These are phyloP conservation scores for Aquilaria sinensis DNA, from an alignment of 345 rosid genomes.

Conservation along the genomic window DNA sequence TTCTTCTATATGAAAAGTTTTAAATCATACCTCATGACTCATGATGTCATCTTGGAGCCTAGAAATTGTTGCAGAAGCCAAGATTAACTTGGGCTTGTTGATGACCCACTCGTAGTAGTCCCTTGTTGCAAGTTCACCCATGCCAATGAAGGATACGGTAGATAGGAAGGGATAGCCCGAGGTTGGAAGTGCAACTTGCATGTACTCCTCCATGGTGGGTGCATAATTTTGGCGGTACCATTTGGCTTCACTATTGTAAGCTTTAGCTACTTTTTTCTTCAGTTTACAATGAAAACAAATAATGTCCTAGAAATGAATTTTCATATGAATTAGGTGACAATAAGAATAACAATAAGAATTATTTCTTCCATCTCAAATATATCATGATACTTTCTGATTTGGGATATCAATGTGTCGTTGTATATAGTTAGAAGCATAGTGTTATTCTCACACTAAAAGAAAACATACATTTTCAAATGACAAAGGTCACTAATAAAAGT, in stretches of 20 bases:
- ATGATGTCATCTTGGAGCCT: conserved; percentile 18
- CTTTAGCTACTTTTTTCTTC: not conserved
- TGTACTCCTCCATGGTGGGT: conserved; percentile 1
- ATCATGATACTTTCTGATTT: too few species aligned
- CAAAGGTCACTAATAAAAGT: too few species aligned
- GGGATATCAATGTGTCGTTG: too few species aligned
- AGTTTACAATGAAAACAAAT: not conserved
- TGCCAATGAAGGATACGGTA: not conserved
- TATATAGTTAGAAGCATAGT: too few species aligned
- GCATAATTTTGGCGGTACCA: not conserved
- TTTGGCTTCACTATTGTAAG: conserved; percentile 2
- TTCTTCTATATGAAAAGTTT: not conserved
- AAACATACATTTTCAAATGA: too few species aligned
- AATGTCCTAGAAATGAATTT: too few species aligned
- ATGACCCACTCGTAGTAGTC: conserved; percentile 11
- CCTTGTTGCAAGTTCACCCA: not conserved
- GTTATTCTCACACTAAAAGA: too few species aligned
- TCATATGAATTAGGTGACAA: too few species aligned
- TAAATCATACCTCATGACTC: not conserved
- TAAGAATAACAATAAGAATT: too few species aligned
- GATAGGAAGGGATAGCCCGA: not conserved
- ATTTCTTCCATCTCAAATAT: too few species aligned
- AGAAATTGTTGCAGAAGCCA: not conserved
- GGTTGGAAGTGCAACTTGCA: not conserved
- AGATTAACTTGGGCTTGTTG: conserved; percentile 5